Conservation (phyloP, 768 basidiomycete genomes). For the Boletus rubescentipes region DNA sequence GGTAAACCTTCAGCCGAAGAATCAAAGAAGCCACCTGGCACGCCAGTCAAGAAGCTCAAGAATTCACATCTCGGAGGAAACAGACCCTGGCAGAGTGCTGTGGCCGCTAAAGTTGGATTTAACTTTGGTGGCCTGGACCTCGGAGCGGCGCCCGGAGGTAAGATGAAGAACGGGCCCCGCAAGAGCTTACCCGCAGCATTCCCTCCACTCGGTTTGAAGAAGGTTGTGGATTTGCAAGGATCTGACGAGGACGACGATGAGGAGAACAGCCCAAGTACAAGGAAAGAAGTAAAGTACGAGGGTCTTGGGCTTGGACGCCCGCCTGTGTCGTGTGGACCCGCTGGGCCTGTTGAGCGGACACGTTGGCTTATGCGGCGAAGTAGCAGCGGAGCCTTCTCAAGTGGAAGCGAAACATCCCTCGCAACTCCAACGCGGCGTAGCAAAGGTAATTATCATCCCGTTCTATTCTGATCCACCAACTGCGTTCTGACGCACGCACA, state of each 20-base stretch:
- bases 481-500: neutral
- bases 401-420: constrained; percentile 62
- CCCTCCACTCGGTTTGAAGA: constrained; percentile 40
- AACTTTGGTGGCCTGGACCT: constrained; percentile 43
- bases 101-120: constrained; percentile 62
- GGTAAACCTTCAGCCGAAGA: constrained; percentile 45
- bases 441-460: constrained; percentile 50
- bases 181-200: constrained; percentile 80
- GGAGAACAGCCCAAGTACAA: constrained; percentile 61
- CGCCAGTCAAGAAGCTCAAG: constrained; percentile 76
- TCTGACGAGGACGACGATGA: constrained; percentile 65
- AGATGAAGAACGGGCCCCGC: constrained; percentile 52
- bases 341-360: constrained; percentile 41
- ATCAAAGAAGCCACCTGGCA: constrained; percentile 69
- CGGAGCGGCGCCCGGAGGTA: constrained; percentile 36
- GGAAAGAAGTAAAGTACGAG: constrained; percentile 52
- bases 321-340: constrained; percentile 26
- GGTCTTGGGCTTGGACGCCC: constrained; percentile 70
- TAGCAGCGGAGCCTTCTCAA: constrained; percentile 81
- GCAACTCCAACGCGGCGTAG: constrained; percentile 63
- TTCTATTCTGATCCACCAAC: constrained; percentile 14
- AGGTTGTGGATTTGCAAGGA: constrained; percentile 30
- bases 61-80: constrained; percentile 55
- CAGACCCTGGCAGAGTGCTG: constrained; percentile 80
- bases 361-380: constrained; percentile 73